Base-by-base conservation (phyloP, 768 basidiomycete species). In the Mycena belliarum region DNA sequence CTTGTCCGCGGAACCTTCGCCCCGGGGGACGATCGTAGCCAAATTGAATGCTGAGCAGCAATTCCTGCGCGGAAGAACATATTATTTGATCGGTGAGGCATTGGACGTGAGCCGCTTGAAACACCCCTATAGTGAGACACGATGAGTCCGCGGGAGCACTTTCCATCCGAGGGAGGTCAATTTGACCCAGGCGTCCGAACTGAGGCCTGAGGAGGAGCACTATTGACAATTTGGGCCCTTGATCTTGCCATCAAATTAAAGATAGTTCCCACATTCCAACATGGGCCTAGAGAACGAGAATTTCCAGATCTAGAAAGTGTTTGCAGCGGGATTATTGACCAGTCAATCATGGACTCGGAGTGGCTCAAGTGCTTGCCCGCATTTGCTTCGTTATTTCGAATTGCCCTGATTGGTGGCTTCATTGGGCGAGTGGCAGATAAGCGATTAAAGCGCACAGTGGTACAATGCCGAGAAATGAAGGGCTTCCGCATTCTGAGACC, bases 91-190 rank as follows among this genome's bases (percentile, higher is more conserved):
- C 55, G 49, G 45, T 42, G 26, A 24, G 21, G 23, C 25, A 43
- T 43, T 26, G 11, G 42, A 50, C 41, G 49, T 52, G 50, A 43
- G 53, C 53, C 54, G 59, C 54, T 46, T 61, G 52, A 62, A 57
- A 62, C 60, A 55, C 52, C 51, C 48, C 48, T 45, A 44, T 52
- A 28, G 32, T 20, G 23, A 47, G 45, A 28, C 20, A 33, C 12
- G 14, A 35, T 35, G 33, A 10, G 33, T 35, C 33, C 33, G 33
- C 33, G 33, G 33, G 12, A 15, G 33, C 29, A 32, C 29, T 35
- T 35, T 35, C 9, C 33, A 14, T 45, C 33, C 43, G 24, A 32
- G 48, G 38, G 37, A 15, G 21, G 4, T 32, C 37, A 49, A 25
- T 48, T 56, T 46, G 21, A 60, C 43, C 33, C 25, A 24, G 25